Conservation (phyloP, 805 yeast species). For the Torulaspora maleeae region DNA sequence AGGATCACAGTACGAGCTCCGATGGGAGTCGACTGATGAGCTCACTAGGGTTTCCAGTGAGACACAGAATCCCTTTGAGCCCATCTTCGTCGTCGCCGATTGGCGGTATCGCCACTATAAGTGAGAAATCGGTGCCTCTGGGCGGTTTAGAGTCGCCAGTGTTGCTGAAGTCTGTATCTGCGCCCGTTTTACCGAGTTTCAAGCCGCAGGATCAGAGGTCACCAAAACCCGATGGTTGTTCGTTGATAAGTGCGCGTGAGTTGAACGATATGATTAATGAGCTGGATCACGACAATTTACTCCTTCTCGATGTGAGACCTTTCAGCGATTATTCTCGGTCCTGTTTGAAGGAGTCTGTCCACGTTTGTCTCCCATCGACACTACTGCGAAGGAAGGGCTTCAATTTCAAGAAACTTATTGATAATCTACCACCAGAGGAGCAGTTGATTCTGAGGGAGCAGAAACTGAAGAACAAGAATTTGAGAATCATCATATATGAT, state of each 20-base stretch:
- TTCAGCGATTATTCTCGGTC: slow-evolving; percentile 62
- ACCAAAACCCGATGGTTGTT: slow-evolving; percentile 22
- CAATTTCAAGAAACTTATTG: slow-evolving; percentile 56
- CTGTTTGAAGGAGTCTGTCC: slow-evolving; percentile 59
- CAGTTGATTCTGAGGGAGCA: slow-evolving; percentile 10
- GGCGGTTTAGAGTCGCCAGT: slow-evolving; percentile 4
- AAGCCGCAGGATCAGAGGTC: slow-evolving; percentile 26
- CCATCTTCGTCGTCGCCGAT: background rate
- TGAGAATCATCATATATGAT: slow-evolving; percentile 28
- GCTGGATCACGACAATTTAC: slow-evolving; percentile 7
- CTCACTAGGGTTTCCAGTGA: background rate
- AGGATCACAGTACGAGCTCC: background rate
- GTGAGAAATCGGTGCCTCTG: background rate
- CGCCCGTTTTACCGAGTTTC: slow-evolving; percentile 22
- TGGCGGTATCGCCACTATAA: background rate
- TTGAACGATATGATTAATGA: slow-evolving; percentile 15
- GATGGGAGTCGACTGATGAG: background rate
- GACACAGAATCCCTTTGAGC: background rate
- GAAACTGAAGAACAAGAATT: slow-evolving; percentile 12
- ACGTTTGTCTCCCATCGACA: slow-evolving; percentile 87
- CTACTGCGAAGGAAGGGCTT: slow-evolving; percentile 71
- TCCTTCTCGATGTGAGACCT: slow-evolving; percentile 63
- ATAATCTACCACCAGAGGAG: slow-evolving; percentile 54
- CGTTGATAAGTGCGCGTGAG: slow-evolving; percentile 21
- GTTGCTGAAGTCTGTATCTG: slow-evolving; percentile 12